Evolutionary conservation across 768 basidiomycete genomes (phyloP), one percentile per base, ranked within the genome.

Genomic region (Cystoderma amianthinum): DNA sequence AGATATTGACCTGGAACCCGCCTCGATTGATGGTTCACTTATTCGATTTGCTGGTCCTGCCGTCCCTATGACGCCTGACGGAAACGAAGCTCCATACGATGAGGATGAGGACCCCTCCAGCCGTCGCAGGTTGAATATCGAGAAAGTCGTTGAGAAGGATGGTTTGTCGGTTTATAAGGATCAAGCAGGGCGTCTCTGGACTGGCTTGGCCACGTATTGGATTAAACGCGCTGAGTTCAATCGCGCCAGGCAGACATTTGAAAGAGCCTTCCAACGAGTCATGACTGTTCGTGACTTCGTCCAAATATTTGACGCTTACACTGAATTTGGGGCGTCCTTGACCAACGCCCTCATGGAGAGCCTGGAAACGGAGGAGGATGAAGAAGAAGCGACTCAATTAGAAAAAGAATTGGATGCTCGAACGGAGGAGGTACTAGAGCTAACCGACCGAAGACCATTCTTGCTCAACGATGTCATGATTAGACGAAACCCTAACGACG

Each of bases 151-250:
- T 30, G 75, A 75, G 20, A 78, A 81, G 47, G 93, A 98, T 50
- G 96, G 96, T 12, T 68, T 99, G 18, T 71, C 69, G 2, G 69
- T 94, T 13, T 98, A 97, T 63, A 92, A 91, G 57, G 96, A 99
- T 58, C 96, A 99, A 63, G 91, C 94, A 2, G 96, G 96, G 9
- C 80, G 90, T 38, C 63, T 99, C 20, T 99, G 94, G 95, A 86
- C 91, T 4, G 96, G 95, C 1, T 63, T 98, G 20, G 94, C 94
- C 1, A 97, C 94, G 0, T 98, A 95, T 57, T 99, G 95, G 95
- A 94, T 94, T 60, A 96, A 96, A 63, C 82, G 92, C 4, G 90
- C 78, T 41, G 96, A 98, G 57, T 97, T 99, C 55, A 93, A 93
- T 47, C 75, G 87, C 39, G 90, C 91, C 12, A 89, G 83, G 48